Evolutionary conservation across 1,139 yeast genomes (phyloP), one percentile per base, ranked within the genome.

Genomic region (Cylindricascospora bacillispora): DNA sequence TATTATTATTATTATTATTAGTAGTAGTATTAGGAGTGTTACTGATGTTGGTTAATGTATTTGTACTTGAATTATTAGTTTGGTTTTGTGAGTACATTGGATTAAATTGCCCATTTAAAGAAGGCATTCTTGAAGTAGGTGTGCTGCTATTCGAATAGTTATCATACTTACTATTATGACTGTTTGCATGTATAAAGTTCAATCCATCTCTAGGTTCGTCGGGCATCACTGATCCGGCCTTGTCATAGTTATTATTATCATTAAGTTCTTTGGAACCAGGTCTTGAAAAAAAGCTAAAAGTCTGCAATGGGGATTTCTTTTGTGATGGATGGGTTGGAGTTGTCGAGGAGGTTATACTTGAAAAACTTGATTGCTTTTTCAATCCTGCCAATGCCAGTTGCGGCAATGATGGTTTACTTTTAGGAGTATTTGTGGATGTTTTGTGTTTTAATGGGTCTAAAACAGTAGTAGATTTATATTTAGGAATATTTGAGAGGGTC

Each of bases 271-370:
- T 45, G 9, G 52, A 42, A 21, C 33, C 35, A n/a, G 54, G 45
- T 30, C 49, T 47, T 6, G 47, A 39, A 30, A 51, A 51, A 4
- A 50, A 34, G 3, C 49, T 47, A 34, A 50, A 49, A 5, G 48
- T 47, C 31, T 49, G 55, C 28, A 48, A 36, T 6, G 56, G 54
- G 4, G 56, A 50, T 30, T 45, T 48, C 33, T 40, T 49, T 5
- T 32, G 38, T 9, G 44, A 35, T 12, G 43, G 45, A 12, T 39
- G 43, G 13, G 18, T 29, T 13, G 34, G 18, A 22, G 16, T 28
- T 19, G 27, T 25, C 14, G 31, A 36, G 23, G 35, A 37, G 28
- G 30, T 37, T 11, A 41, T 30, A 15, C 32, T 38, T 6, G 44
- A 33, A 13, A 40, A 40, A 32, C 47, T 43, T n/a, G 47, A n/a